A percentile compares a stretch with the other conserved stretches of the same genome.
Evolutionary conservation across 73 alveolate genomes (phyloP).

Genomic region (Paramecium bursaria): DNA sequence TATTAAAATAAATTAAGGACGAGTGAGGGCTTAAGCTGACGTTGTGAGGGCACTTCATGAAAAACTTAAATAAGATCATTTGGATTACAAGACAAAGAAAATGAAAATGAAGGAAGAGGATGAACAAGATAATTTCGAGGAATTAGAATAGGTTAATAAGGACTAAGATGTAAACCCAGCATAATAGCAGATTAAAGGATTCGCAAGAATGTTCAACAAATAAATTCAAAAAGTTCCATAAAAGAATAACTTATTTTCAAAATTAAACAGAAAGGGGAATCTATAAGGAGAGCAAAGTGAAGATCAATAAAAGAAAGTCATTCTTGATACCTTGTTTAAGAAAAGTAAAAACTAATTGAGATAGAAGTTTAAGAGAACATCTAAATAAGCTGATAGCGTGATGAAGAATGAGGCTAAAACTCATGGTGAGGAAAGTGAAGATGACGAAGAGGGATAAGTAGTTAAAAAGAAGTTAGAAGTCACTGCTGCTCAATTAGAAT

Average conservation of each 20-base stretch:
- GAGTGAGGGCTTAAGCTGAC: slow-evolving; percentile 4
- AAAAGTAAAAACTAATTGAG: background rate
- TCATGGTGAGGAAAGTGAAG: background rate
- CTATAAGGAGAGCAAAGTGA: slow-evolving; percentile 13
- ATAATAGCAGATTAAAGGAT: slow-evolving; percentile 5
- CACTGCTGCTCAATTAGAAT: slow-evolving; percentile 15
- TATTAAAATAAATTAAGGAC: background rate
- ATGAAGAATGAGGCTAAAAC: too few species aligned
- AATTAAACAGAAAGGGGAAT: slow-evolving; percentile 22
- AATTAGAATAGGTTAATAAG: slow-evolving; percentile 19
- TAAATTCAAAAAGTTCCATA: background rate
- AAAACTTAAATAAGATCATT: background rate
- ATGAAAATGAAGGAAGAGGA: slow-evolving; percentile 6
- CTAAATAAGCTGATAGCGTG: slow-evolving; percentile 27
- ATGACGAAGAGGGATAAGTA: slow-evolving; percentile 1
- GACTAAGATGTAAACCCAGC: slow-evolving; percentile 20
- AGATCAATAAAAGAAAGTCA: slow-evolving; percentile 1
- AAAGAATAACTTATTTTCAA: background rate
- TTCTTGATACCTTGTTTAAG: slow-evolving; percentile 21
- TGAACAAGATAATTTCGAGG: slow-evolving; percentile 29
- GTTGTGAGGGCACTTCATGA: background rate
- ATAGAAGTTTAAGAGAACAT: slow-evolving; percentile 31
- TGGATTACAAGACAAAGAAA: background rate
- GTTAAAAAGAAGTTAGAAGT: slow-evolving; percentile 38
- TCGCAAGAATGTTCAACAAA: slow-evolving; percentile 10